A percentile compares a stretch with the other conserved stretches of the same genome.
Evolutionary conservation across 148 eudicot genomes (phyloP).

Genomic region (Amaranthus palmeri): DNA sequence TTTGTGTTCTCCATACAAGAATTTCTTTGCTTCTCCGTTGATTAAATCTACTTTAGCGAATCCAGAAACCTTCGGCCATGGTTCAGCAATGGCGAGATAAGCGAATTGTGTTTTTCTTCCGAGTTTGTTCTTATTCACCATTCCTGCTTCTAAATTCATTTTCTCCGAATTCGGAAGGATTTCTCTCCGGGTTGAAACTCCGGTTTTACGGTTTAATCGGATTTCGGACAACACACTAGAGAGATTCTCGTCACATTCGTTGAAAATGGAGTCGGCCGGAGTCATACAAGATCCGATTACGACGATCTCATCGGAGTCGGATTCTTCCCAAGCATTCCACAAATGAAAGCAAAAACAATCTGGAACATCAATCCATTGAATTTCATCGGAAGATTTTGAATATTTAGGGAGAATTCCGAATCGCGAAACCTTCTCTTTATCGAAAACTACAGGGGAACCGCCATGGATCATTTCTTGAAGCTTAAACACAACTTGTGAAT

Average conservation of each 20-base stretch:
- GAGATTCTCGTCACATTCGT: conserved; percentile 61
- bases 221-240: conserved; percentile 67
- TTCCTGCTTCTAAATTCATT: conserved; percentile 77
- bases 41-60: conserved; percentile 72
- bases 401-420: conserved; percentile 60
- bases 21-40: conserved; percentile 48
- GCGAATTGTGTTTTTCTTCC: conserved; percentile 69
- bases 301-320: conserved; percentile 64
- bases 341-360: conserved; percentile 90
- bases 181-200: conserved; percentile 46
- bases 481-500: conserved; percentile 80
- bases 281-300: conserved; percentile 95
- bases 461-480: conserved; percentile 74
- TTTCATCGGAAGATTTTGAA: conserved; percentile 30
- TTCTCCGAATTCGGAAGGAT: conserved; percentile 39
- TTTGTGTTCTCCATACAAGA: conserved; percentile 50
- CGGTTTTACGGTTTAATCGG: conserved; percentile 59
- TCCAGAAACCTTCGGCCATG: conserved; percentile 89
- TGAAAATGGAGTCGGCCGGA: conserved; percentile 80
- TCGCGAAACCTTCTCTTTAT: conserved; percentile 47
- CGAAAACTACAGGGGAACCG: conserved; percentile 75
- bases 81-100: conserved; percentile 81
- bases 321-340: conserved; percentile 94
- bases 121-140: conserved; percentile 70
- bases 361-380: conserved; percentile 71